Percentiles rank a stretch among this genome's conserved stretches.
phyloP scores from a whole-genome alignment of 2,329 filamentous ascomycete genomes.

The Elsinoe arachidis region DNA sequence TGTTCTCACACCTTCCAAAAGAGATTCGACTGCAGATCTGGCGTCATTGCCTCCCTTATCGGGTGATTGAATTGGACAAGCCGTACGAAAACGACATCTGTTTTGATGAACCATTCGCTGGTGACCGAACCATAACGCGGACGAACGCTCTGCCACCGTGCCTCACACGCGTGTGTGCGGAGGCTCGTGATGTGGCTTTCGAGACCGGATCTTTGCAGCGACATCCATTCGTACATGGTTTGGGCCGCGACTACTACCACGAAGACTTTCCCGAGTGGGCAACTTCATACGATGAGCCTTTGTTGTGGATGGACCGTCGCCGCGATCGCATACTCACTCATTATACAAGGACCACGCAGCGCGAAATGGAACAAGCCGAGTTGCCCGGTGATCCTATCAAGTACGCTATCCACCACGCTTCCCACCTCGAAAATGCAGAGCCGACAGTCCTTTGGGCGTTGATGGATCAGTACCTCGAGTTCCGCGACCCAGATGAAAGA shows the following conservation, averaged over 20 bases:
- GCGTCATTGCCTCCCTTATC: background rate
- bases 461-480: background rate
- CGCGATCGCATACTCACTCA: background rate
- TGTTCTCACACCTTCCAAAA: background rate
- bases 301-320: background rate
- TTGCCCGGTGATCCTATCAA: background rate
- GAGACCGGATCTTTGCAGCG: background rate
- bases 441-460: background rate
- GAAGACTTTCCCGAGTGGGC: background rate
- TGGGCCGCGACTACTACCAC: background rate
- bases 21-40: constrained; percentile 1
- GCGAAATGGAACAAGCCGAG: background rate
- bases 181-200: background rate
- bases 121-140: background rate
- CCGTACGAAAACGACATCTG: background rate
- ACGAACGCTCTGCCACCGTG: background rate
- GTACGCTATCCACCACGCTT: background rate
- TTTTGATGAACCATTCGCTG: background rate
- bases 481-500: background rate
- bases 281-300: background rate
- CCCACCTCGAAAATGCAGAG: background rate
- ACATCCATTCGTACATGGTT: background rate
- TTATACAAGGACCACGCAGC: background rate
- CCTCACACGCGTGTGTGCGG: background rate
- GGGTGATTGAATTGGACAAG: background rate